A percentile compares a stretch with the other conserved stretches of the same genome.
Conservation (phyloP, 805 yeast species). For the Zygoascus ofunaensis region DNA sequence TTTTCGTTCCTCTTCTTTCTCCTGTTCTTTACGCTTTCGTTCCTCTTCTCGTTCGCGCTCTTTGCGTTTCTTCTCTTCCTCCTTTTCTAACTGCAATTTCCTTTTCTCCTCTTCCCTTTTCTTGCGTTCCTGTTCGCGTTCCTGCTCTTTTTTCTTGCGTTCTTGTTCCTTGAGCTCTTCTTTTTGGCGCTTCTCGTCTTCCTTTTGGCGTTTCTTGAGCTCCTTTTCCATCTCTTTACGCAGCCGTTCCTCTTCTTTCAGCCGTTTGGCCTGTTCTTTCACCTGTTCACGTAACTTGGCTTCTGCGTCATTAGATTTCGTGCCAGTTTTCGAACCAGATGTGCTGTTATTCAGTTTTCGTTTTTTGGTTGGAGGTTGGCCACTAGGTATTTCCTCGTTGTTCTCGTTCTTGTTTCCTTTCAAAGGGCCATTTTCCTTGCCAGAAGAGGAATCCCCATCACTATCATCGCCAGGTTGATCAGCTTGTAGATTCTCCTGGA, state of each 20-base stretch:
- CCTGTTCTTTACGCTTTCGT: slow-evolving; percentile 9
- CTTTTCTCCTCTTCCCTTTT: slow-evolving; percentile 1
- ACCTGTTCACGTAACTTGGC: background rate
- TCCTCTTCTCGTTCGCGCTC: slow-evolving; percentile 18
- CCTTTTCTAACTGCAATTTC: slow-evolving; percentile 1
- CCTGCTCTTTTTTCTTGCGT: background rate
- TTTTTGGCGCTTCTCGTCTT: background rate
- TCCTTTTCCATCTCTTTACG: background rate
- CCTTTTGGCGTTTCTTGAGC: background rate
- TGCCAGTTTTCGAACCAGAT: background rate
- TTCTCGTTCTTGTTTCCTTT: background rate
- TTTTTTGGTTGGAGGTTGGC: background rate
- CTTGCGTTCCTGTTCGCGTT: background rate
- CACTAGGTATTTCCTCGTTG: background rate
- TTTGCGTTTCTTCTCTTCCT: slow-evolving; percentile 2
- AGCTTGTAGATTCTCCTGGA: no score
- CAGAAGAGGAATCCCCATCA: no score
- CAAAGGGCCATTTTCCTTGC: no score
- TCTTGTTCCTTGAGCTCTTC: background rate
- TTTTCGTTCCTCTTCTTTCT: slow-evolving; percentile 18
- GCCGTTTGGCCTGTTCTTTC: background rate
- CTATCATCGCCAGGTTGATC: no score
- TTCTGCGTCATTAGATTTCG: background rate
- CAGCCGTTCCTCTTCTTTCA: background rate
- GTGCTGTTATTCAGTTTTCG: background rate